A percentile compares a stretch with the other conserved stretches of the same genome.
Conservation (phyloP, 2,329 filamentous ascomycete species). For the Fulvia fulva region DNA sequence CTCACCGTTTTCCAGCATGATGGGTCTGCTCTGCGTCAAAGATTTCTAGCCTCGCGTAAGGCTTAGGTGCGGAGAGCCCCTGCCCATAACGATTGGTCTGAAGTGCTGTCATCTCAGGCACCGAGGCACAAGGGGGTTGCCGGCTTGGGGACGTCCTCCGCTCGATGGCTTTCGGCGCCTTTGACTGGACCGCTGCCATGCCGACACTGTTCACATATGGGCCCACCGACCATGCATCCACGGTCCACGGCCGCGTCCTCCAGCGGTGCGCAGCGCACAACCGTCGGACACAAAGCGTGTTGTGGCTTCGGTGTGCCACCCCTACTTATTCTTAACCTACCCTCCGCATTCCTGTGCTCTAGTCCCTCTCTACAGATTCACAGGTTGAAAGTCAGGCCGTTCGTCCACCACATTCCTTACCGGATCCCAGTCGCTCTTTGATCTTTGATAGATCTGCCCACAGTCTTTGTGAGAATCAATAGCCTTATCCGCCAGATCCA, state of each 20-base stretch:
- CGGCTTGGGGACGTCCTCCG: slow-evolving; percentile 4
- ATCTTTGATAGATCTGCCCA: slow-evolving; percentile 27
- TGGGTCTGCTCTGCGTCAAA: slow-evolving; percentile 11
- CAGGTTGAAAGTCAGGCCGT: slow-evolving; percentile 23
- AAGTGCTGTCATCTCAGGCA: slow-evolving; percentile 7
- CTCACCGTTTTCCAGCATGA: slow-evolving; percentile 5
- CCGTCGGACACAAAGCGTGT: not conserved
- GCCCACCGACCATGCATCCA: slow-evolving; percentile 6
- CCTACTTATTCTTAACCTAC: slow-evolving; percentile 1
- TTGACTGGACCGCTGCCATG: slow-evolving; percentile 9
- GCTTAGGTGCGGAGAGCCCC: slow-evolving; percentile 9
- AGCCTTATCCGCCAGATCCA: slow-evolving; percentile 7
- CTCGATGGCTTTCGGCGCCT: slow-evolving; percentile 7
- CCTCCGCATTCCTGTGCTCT: slow-evolving; percentile 12
- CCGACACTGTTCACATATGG: slow-evolving; percentile 2
- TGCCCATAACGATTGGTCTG: slow-evolving; percentile 14
- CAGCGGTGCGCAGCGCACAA: slow-evolving; percentile 5
- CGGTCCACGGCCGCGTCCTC: not conserved
- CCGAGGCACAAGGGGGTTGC: slow-evolving; percentile 11
- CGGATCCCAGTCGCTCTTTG: slow-evolving; percentile 19
- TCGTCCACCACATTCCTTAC: slow-evolving; percentile 24
- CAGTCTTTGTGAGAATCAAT: slow-evolving; percentile 18
- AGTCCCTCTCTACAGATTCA: slow-evolving; percentile 18
- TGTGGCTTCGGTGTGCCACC: slow-evolving; percentile 3
- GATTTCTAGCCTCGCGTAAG: slow-evolving; percentile 16